A percentile compares a stretch with the other conserved stretches of the same genome.
Evolutionary conservation across 768 basidiomycete species (phyloP).

Genomic region (Mycena epipterygia): DNA sequence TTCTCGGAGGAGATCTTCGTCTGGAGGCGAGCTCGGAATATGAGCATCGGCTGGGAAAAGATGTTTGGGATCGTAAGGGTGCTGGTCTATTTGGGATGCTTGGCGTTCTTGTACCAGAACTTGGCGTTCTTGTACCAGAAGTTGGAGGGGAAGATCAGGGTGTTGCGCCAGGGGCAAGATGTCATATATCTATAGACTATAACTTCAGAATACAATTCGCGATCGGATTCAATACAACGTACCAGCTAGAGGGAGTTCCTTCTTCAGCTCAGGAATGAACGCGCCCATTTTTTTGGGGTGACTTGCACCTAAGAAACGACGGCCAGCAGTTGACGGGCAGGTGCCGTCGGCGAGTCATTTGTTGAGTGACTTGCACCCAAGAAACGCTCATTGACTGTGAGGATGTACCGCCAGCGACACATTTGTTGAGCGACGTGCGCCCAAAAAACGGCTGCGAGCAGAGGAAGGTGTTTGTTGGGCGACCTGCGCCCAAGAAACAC

Average conservation of each 20-base stretch:
- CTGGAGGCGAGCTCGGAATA: constrained; percentile 13
- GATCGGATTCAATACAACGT: neutral
- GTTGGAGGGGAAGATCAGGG: too few relatives aligned
- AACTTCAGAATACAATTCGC: constrained; percentile 2
- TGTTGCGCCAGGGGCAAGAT: neutral
- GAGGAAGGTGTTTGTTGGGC: neutral
- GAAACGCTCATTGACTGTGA: neutral
- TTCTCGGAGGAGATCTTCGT: constrained; percentile 11
- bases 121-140: too few relatives aligned
- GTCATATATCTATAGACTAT: neutral
- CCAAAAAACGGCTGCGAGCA: neutral
- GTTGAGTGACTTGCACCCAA: constrained; percentile 14
- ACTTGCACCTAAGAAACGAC: constrained; percentile 7
- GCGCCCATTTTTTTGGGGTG: neutral
- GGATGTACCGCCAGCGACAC: neutral
- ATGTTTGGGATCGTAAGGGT: neutral
- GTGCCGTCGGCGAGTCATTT: too few relatives aligned
- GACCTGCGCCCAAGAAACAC: neutral
- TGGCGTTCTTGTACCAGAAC: constrained; percentile 13
- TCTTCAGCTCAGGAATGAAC: neutral
- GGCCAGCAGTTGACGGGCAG: neutral
- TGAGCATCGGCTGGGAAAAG: constrained; percentile 3
- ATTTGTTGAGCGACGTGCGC: constrained; percentile 2
- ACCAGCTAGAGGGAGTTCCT: neutral
- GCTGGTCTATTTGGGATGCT: constrained; percentile 14